phyloP scores from a whole-genome alignment of 2,329 filamentous ascomycete genomes.

The Epichloe typhina region DNA sequence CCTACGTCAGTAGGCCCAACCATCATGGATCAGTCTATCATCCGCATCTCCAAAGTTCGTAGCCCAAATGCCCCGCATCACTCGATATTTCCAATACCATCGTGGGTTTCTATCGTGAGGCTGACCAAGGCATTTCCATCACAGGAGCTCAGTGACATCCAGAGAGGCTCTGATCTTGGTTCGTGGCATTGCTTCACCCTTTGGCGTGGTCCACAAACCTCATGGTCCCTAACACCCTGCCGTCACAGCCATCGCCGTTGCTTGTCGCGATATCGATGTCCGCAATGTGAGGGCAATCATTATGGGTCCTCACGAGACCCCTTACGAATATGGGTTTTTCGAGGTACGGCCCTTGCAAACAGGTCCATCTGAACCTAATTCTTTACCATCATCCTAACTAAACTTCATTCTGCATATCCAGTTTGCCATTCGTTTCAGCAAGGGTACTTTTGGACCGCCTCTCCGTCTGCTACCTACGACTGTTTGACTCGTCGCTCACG shows the following conservation, averaged over 20 bases:
- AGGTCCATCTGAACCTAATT: not conserved
- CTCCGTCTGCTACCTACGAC: not conserved
- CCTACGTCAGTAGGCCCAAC: conserved; percentile 2
- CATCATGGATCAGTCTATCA: conserved; percentile 62
- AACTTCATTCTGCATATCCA: conserved; percentile 18
- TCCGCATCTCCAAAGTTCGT: conserved; percentile 71
- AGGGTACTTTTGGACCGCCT: conserved; percentile 35
- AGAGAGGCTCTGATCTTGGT: conserved; percentile 76
- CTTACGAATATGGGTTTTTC: conserved; percentile 96
- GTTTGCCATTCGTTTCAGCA: conserved; percentile 67
- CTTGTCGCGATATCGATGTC: conserved; percentile 77
- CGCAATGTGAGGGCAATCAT: conserved; percentile 79
- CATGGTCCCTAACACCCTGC: not conserved
- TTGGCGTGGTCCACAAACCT: not conserved
- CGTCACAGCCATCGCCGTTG: conserved; percentile 62
- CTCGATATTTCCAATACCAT: conserved; percentile 7
- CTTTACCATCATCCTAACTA: not conserved
- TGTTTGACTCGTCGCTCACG: not conserved
- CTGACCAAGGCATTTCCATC: conserved; percentile 6
- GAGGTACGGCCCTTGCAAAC: conserved; percentile 46
- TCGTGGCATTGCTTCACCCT: conserved; percentile 21
- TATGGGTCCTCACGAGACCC: conserved; percentile 83
- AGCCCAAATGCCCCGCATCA: conserved; percentile 9
- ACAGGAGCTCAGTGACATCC: conserved; percentile 75
- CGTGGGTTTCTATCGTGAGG: not conserved